A percentile compares a stretch with the other conserved stretches of the same genome.
Conservation (phyloP, 2,329 filamentous ascomycete genomes). For the Drechslera avenae region DNA sequence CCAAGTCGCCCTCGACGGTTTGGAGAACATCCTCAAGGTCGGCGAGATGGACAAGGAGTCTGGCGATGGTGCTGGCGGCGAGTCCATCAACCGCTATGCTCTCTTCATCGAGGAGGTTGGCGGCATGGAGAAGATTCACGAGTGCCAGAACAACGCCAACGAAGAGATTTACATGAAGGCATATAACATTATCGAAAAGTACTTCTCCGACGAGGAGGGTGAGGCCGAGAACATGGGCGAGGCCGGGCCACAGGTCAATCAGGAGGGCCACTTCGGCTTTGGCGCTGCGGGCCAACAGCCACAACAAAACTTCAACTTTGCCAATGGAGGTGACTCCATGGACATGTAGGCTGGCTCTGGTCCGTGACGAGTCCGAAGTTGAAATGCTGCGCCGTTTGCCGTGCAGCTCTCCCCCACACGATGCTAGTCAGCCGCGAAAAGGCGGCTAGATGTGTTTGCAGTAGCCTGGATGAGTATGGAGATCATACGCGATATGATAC, state of each 20-base stretch:
- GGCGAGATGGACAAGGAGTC: constrained; percentile 98
- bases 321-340: constrained; percentile 75
- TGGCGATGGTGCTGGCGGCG: constrained; percentile 61
- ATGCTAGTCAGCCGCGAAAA: constrained; percentile 12
- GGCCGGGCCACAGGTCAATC: constrained; percentile 71
- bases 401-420: constrained; percentile 8
- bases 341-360: constrained; percentile 64
- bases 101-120: constrained; percentile 98
- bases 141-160: constrained; percentile 99
- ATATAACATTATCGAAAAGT: constrained; percentile 99
- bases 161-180: constrained; percentile 99
- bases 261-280: constrained; percentile 80
- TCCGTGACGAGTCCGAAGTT: constrained; percentile 12
- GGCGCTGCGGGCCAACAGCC: constrained; percentile 64
- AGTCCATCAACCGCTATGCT: constrained; percentile 91
- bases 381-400: constrained; percentile 9
- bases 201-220: constrained; percentile 98
- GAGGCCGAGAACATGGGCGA: constrained; percentile 77
- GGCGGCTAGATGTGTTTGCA: constrained; percentile 16
- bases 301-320: constrained; percentile 91
- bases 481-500: constrained; percentile 32
- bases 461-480: constrained; percentile 20
- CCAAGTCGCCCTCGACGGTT: constrained; percentile 93
- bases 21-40: constrained; percentile 99
- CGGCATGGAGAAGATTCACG: constrained; percentile 99